Percentiles rank a stretch among this genome's conserved stretches.
Evolutionary conservation across 768 basidiomycete species (phyloP).

Genomic region (Hypsizygus marmoreus): DNA sequence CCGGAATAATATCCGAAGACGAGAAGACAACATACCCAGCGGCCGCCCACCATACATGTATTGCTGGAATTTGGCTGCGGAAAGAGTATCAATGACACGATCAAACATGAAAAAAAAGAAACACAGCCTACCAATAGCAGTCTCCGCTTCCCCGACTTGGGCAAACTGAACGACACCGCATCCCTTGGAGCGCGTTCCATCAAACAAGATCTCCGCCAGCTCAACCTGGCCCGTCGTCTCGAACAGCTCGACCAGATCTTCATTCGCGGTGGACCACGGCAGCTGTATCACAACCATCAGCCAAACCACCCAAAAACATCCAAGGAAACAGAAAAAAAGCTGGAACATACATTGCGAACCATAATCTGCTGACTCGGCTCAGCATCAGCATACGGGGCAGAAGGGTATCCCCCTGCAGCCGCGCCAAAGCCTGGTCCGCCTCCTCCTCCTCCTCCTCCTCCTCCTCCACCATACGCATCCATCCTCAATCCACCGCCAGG

Average conservation of each 20-base stretch:
- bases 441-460: conserved; percentile 34
- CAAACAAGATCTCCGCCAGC: conserved; percentile 92
- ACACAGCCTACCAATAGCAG: conserved; percentile 73
- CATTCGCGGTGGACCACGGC: conserved; percentile 99
- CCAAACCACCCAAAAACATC: background rate
- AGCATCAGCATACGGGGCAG: conserved; percentile 47
- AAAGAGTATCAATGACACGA: conserved; percentile 2
- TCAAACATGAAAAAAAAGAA: background rate
- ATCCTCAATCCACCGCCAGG: conserved; percentile 38
- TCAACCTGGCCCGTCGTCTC: conserved; percentile 97
- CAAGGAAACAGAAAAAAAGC: background rate
- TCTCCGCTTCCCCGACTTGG: conserved; percentile 86
- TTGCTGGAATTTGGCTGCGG: conserved; percentile 85
- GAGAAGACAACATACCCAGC: conserved; percentile 52
- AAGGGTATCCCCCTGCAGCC: conserved; percentile 33
- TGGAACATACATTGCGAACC: conserved; percentile 92
- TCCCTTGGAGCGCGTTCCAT: conserved; percentile 90
- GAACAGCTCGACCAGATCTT: conserved; percentile 96
- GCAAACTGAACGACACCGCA: conserved; percentile 95
- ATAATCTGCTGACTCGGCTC: conserved; percentile 97
- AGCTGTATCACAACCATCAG: conserved; percentile 49
- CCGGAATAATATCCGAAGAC: background rate
- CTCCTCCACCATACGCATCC: conserved; percentile 36
- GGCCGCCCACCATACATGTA: conserved; percentile 96
- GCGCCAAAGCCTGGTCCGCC: conserved; percentile 34